phyloP scores from a whole-genome alignment of 352 stramenopile species.

The Phytophthora aleatoria region DNA sequence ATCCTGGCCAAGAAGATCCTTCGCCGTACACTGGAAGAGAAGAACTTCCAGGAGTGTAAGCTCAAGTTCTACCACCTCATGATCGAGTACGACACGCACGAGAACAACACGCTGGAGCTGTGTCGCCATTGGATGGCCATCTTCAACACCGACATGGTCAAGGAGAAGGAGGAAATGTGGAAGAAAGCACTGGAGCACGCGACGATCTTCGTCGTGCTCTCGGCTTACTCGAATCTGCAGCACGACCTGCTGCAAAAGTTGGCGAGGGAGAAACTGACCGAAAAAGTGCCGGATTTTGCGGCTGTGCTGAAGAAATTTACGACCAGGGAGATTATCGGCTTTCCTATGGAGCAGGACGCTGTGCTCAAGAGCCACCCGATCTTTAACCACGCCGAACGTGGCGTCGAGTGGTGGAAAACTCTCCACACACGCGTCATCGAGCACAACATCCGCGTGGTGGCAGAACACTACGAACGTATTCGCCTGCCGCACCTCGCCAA shows the following conservation, averaged over 20 bases:
- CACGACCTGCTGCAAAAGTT: slow-evolving; percentile 78
- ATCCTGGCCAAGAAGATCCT: slow-evolving; percentile 98
- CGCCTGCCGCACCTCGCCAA: slow-evolving; percentile 91
- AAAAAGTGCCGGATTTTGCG: slow-evolving; percentile 69
- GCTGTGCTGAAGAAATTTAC: slow-evolving; percentile 90
- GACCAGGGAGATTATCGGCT: slow-evolving; percentile 97
- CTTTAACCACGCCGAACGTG: slow-evolving; percentile 78
- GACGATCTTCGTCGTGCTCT: slow-evolving; percentile 78
- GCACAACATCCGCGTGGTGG: slow-evolving; percentile 96
- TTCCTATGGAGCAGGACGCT: slow-evolving; percentile 90
- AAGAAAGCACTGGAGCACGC: slow-evolving; percentile 76
- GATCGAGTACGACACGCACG: slow-evolving; percentile 96
- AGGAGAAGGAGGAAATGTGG: slow-evolving; percentile 72
- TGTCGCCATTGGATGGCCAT: slow-evolving; percentile 88
- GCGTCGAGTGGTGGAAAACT: slow-evolving; percentile 84
- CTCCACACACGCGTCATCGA: slow-evolving; percentile 95
- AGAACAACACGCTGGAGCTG: slow-evolving; percentile 96
- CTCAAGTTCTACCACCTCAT: slow-evolving; percentile 97
- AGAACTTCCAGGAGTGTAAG: slow-evolving; percentile 96
- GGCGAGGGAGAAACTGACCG: slow-evolving; percentile 59
- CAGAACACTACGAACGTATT: slow-evolving; percentile 97
- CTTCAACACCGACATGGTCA: slow-evolving; percentile 78
- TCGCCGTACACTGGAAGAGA: slow-evolving; percentile 92
- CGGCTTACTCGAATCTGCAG: slow-evolving; percentile 79
- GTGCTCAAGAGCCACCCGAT: slow-evolving; percentile 84